Conservation (phyloP, 2,329 filamentous ascomycete genomes). For the Magnaporthiopsis poae region DNA sequence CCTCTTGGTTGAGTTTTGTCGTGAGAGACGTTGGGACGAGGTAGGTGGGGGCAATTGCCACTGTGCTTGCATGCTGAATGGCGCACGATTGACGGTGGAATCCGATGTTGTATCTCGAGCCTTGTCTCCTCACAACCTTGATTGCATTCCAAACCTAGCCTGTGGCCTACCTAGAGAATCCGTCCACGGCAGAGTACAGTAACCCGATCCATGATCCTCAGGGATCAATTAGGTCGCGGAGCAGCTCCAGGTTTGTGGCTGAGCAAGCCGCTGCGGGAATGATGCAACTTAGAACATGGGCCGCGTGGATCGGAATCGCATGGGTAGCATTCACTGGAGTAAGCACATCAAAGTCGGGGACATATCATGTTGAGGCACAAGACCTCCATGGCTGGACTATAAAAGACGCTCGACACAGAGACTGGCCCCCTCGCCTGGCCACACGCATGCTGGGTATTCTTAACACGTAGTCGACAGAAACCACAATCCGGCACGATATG, state of each 20-base stretch:
- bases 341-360: neutral
- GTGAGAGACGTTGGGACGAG: too few species aligned
- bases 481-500: neutral
- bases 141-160: too few species aligned
- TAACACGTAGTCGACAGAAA: neutral
- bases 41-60: too few species aligned
- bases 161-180: too few species aligned
- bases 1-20: too few species aligned
- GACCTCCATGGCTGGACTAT: neutral
- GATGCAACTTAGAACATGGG: neutral
- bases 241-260: neutral
- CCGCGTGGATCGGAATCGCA: too few species aligned
- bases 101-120: too few species aligned
- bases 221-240: constrained; percentile 7
- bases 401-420: neutral
- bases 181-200: too few species aligned
- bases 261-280: neutral
- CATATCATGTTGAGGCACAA: neutral
- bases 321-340: neutral
- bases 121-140: too few species aligned
- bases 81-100: too few species aligned
- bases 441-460: neutral
- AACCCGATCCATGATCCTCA: neutral
- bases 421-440: too few species aligned
- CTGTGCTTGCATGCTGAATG: too few species aligned